phyloP scores from a whole-genome alignment of 1,284 basidiomycete genomes.

The Trichosporon sp. region DNA sequence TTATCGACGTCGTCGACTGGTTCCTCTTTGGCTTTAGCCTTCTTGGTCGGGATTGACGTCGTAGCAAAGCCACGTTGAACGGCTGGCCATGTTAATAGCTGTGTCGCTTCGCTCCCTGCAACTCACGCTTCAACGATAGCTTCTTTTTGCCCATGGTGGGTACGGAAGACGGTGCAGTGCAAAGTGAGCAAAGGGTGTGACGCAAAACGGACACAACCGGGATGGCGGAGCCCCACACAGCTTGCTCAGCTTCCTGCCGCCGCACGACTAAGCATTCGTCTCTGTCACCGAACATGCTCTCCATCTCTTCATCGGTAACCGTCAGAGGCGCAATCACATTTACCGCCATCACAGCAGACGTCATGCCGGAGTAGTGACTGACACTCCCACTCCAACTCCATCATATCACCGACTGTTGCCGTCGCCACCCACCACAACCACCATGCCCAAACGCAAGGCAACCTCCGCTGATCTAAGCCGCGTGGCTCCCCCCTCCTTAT shows the following conservation, averaged over 20 bases:
- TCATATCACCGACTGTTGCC: too few relatives aligned
- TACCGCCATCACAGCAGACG: too few relatives aligned
- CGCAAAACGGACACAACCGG: not conserved
- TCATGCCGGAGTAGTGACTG: constrained; percentile 7
- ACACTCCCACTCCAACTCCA: too few relatives aligned
- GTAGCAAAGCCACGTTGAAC: constrained; percentile 74
- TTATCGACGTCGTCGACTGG: too few relatives aligned
- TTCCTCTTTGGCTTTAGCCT: constrained; percentile 61
- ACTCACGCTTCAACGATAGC: constrained; percentile 73
- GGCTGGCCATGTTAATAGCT: too few relatives aligned
- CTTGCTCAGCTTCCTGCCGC: not conserved
- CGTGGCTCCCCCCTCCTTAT: constrained; percentile 32
- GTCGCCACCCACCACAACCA: constrained; percentile 23
- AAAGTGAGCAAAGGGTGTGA: too few relatives aligned
- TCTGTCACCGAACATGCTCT: not conserved
- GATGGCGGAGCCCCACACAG: not conserved
- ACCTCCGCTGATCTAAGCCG: constrained; percentile 26
- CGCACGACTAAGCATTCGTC: not conserved
- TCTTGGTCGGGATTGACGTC: constrained; percentile 75
- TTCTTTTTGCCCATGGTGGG: constrained; percentile 79
- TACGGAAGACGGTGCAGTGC: too few relatives aligned
- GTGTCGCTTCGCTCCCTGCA: too few relatives aligned
- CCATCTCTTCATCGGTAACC: not conserved
- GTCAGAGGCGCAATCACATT: not conserved
- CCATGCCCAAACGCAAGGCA: constrained; percentile 35